Evolutionary conservation across 768 basidiomycete genomes (phyloP), one percentile per base, ranked within the genome.

Genomic region (Tylopilus sp.): DNA sequence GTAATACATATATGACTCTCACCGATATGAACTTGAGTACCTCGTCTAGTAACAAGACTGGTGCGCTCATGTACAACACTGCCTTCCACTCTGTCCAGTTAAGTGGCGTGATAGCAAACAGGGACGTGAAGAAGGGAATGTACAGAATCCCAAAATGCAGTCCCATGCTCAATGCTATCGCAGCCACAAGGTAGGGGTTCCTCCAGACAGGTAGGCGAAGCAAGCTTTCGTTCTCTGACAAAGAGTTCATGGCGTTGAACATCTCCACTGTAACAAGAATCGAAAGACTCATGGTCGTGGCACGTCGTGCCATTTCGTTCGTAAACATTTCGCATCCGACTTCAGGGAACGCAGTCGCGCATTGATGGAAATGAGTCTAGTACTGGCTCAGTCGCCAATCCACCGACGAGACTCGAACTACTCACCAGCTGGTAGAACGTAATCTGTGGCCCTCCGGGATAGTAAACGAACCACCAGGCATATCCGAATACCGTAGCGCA

Each of bases 381-480:
- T 7, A 15, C 44, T 30, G 30, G 6, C 30, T 58, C 20, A 58
- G 50, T 41, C 50, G 44, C 8, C 51, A 5, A 43, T 47, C 13
- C 20, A 33, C 28, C 40, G n/a, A n/a, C 46, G 11, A 5, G 21
- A 38, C 40, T 31, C 44, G n/a, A 30, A 45, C 17, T 23, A 79
- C 90, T 64, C 61, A 97, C 95, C 55, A 99, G 75, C 71, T 99
- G 91, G 63, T 91, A 76, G 77, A 89, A 98, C 3, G 89, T 79
- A 63, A 99, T 98, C 64, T 94, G 91, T 5, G 95, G 95, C 1
- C 95, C 95, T 41, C 80, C 87, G 15, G 78, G 63, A 69, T 98
- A 98, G 69, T 85, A 88, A 63, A 95, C 75, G 75, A 99, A 99
- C 95, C 95, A 98, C 95, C 95, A 99, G 0, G 93, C 95, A 64